These are phyloP conservation scores for Aspergillus bridgeri DNA, from an alignment of 495 filamentous ascomycete genomes.

Conservation along the genomic window DNA sequence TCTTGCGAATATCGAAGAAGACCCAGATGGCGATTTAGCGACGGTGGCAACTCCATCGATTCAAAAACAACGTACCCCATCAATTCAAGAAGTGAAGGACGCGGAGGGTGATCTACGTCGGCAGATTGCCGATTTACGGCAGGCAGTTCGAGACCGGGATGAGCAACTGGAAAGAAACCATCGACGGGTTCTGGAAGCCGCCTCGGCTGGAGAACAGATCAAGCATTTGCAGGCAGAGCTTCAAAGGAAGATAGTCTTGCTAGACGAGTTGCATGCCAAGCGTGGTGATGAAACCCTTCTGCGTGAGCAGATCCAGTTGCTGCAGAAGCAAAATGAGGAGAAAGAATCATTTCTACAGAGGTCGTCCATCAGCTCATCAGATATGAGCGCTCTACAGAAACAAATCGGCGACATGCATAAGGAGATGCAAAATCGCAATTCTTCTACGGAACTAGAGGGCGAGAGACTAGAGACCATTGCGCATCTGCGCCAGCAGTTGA, in stretches of 20 bases:
- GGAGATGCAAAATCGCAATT: constrained; percentile 28
- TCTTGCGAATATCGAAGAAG: constrained; percentile 43
- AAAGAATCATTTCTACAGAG: constrained; percentile 25
- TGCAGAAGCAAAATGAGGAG: constrained; percentile 33
- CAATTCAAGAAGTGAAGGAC: constrained; percentile 16
- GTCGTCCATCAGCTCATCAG: constrained; percentile 19
- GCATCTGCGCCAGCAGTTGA: constrained; percentile 39
- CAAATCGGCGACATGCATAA: constrained; percentile 37
- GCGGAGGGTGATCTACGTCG: constrained; percentile 28
- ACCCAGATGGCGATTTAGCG: constrained; percentile 28
- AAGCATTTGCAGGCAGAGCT: constrained; percentile 38
- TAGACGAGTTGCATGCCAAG: constrained; percentile 30
- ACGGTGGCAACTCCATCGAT: constrained; percentile 30
- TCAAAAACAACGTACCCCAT: constrained; percentile 22
- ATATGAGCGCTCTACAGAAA: constrained; percentile 28
- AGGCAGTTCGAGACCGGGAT: constrained; percentile 35
- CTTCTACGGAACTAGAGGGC: constrained; percentile 22
- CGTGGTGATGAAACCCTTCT: constrained; percentile 24
- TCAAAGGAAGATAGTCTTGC: constrained; percentile 28
- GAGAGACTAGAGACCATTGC: constrained; percentile 38
- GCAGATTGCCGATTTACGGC: constrained; percentile 34
- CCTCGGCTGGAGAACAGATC: constrained; percentile 39
- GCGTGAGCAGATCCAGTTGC: constrained; percentile 31
- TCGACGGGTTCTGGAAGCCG: constrained; percentile 33
- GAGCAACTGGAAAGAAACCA: constrained; percentile 37